Evolutionary conservation across 495 filamentous ascomycete genomes (phyloP).

Genomic region (Xylaria acuta): DNA sequence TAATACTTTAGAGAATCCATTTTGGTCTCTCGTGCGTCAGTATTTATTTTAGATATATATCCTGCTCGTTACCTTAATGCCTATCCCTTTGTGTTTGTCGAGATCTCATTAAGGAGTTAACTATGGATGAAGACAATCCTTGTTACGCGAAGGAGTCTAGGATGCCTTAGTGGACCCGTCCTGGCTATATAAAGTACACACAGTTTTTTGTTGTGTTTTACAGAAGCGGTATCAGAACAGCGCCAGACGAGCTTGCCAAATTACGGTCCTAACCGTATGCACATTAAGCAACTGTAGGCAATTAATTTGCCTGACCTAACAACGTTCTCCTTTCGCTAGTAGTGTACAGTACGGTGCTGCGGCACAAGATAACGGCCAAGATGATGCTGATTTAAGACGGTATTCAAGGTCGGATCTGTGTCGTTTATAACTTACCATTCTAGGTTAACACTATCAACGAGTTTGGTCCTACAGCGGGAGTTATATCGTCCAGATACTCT

Average conservation of each 20-base stretch:
- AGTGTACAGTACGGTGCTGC: neutral
- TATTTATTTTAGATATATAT: neutral
- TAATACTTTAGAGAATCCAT: neutral
- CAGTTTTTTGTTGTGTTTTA: too few relatives aligned
- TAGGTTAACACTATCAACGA: neutral
- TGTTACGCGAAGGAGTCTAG: neutral
- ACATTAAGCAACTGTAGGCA: neutral
- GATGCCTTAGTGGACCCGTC: neutral
- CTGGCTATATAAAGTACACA: neutral
- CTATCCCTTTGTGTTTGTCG: neutral
- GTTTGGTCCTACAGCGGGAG: neutral
- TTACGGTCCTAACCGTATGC: neutral
- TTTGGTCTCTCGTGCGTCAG: neutral
- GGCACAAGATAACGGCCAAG: neutral
- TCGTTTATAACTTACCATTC: neutral
- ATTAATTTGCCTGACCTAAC: neutral
- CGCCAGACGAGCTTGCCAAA: neutral
- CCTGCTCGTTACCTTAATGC: neutral
- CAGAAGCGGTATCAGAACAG: neutral
- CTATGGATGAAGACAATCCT: neutral
- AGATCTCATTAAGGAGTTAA: neutral
- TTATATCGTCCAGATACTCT: neutral
- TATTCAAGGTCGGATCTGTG: neutral
- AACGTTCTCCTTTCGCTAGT: neutral
- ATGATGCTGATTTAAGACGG: neutral